Conservation (phyloP, 2,329 filamentous ascomycete genomes). For the Zopfia rhizophila region DNA sequence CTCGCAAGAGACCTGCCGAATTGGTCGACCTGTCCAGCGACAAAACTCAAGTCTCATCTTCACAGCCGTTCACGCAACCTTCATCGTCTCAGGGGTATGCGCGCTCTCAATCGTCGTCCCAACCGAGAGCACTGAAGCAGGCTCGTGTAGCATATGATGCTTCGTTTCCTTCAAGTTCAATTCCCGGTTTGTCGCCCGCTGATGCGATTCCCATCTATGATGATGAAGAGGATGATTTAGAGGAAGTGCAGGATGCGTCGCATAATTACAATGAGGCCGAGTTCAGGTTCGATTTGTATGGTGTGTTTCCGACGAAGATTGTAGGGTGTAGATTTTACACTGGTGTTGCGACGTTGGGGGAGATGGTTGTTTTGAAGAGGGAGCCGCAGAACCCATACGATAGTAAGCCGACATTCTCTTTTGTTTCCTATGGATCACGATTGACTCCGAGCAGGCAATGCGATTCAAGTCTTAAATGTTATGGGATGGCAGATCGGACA, state of each 20-base stretch:
- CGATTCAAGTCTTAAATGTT: constrained; percentile 82
- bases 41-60: no score
- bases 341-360: constrained; percentile 47
- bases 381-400: constrained; percentile 71
- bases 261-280: constrained; percentile 38
- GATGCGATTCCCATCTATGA: constrained; percentile 38
- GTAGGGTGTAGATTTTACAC: constrained; percentile 63
- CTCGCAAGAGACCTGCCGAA: constrained; percentile 10
- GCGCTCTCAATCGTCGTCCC: constrained; percentile 22
- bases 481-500: constrained; percentile 81
- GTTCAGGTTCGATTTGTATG: constrained; percentile 41
- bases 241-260: constrained; percentile 38
- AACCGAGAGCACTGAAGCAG: constrained; percentile 37
- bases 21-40: no score
- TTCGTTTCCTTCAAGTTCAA: constrained; percentile 14
- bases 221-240: constrained; percentile 39
- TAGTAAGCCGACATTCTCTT: constrained; percentile 9
- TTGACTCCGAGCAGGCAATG: constrained; percentile 62
- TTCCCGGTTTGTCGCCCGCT: constrained; percentile 37
- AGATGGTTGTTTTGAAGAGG: constrained; percentile 56
- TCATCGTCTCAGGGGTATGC: constrained; percentile 27
- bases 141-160: constrained; percentile 30
- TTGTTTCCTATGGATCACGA: neutral
- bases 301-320: constrained; percentile 63
- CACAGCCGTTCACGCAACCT: constrained; percentile 15